These are phyloP conservation scores for Fusarium tricinctum DNA, from an alignment of 2,329 filamentous ascomycete species.

Conservation along the genomic window DNA sequence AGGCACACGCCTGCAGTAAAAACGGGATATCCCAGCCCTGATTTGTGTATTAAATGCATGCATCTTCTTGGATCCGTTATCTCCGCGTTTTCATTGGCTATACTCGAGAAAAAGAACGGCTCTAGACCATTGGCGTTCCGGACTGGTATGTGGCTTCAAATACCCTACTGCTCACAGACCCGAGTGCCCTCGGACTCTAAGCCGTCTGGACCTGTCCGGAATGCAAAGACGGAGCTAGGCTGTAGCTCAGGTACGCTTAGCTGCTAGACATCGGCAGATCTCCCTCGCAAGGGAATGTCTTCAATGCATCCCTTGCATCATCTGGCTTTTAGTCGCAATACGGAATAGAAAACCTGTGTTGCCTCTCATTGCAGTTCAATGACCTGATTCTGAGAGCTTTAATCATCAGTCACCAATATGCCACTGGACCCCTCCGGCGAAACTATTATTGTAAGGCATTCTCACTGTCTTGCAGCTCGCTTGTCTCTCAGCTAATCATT, in stretches of 20 bases:
- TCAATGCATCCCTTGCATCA: neutral
- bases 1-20: neutral
- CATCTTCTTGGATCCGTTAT: neutral
- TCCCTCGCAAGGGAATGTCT: neutral
- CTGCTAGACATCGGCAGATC: neutral
- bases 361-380: too few relatives aligned
- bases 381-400: neutral
- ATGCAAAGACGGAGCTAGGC: neutral
- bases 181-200: neutral
- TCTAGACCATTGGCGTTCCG: neutral
- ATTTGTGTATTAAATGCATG: neutral
- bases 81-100: neutral
- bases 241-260: neutral
- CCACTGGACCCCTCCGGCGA: constrained; percentile 7
- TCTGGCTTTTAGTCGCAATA: neutral
- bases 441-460: constrained; percentile 3
- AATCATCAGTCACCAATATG: neutral
- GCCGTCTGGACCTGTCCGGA: neutral
- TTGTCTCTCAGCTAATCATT: too few relatives aligned
- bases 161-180: too few relatives aligned
- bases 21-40: too few relatives aligned
- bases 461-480: rapidly evolving
- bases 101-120: neutral
- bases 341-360: neutral
- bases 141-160: neutral